phyloP scores from a whole-genome alignment of 1,284 basidiomycete species.

The Trametes sp. region DNA sequence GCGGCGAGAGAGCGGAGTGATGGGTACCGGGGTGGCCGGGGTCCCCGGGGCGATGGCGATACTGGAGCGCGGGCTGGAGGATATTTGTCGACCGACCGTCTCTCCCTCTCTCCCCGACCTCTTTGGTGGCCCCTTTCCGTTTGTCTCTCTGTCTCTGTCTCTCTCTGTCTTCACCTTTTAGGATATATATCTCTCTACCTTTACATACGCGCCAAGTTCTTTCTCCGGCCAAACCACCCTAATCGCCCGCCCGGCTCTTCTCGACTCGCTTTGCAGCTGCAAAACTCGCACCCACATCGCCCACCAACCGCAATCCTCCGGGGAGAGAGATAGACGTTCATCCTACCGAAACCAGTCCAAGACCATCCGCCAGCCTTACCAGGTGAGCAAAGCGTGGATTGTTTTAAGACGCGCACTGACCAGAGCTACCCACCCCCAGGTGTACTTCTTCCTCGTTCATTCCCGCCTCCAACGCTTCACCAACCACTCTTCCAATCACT shows the following conservation, averaged over 20 bases:
- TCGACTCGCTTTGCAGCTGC: slow-evolving; percentile 33
- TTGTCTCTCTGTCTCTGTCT: slow-evolving; percentile 41
- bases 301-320: slow-evolving; percentile 32
- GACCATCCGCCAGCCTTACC: slow-evolving; percentile 24
- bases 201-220: slow-evolving; percentile 42
- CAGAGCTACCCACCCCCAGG: slow-evolving; percentile 17
- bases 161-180: slow-evolving; percentile 45
- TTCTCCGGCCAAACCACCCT: slow-evolving; percentile 37
- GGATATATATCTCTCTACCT: slow-evolving; percentile 47
- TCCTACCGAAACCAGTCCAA: slow-evolving; percentile 28
- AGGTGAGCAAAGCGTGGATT: slow-evolving; percentile 23
- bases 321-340: slow-evolving; percentile 44
- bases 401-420: slow-evolving; percentile 11
- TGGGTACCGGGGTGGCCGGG: slow-evolving; percentile 27
- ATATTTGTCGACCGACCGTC: slow-evolving; percentile 35
- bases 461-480: slow-evolving; percentile 29
- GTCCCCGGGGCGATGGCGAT: slow-evolving; percentile 35
- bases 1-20: slow-evolving; percentile 16
- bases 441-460: slow-evolving; percentile 37
- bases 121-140: slow-evolving; percentile 44
- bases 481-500: slow-evolving; percentile 30
- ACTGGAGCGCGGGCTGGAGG: slow-evolving; percentile 21
- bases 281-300: slow-evolving; percentile 30
- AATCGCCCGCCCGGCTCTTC: slow-evolving; percentile 41
- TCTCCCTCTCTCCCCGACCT: slow-evolving; percentile 35